These are phyloP conservation scores for Ambrosia hybrid DNA, from an alignment of 140 eudicot genomes.

Conservation along the genomic window DNA sequence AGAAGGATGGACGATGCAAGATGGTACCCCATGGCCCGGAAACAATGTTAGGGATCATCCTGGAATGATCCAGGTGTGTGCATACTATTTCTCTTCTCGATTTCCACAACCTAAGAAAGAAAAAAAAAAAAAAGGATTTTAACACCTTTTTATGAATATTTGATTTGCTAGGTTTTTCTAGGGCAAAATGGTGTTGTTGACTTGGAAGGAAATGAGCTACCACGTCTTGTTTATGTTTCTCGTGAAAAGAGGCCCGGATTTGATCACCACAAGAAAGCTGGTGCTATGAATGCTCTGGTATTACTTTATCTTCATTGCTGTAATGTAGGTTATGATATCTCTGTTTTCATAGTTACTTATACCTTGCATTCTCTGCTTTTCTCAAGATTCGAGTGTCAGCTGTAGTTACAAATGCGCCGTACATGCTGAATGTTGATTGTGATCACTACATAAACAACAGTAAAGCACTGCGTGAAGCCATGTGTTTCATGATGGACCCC, in stretches of 20 bases:
- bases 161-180: slow-evolving; percentile 59
- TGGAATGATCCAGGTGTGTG: slow-evolving; percentile 93
- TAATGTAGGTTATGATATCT: too few species aligned
- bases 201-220: slow-evolving; percentile 85
- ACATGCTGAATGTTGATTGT: slow-evolving; percentile 95
- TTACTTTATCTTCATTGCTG: slow-evolving; percentile 11
- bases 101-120: not conserved
- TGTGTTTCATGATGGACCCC: slow-evolving; percentile 99
- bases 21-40: slow-evolving; percentile 99
- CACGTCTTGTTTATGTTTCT: slow-evolving; percentile 95
- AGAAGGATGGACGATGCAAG: slow-evolving; percentile 99
- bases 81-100: not conserved
- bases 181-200: slow-evolving; percentile 89
- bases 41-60: slow-evolving; percentile 97
- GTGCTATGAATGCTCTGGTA: slow-evolving; percentile 98
- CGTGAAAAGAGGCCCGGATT: slow-evolving; percentile 99
- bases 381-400: slow-evolving; percentile 88
- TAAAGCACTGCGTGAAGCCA: slow-evolving; percentile 89
- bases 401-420: slow-evolving; percentile 92
- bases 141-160: not conserved
- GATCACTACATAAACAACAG: slow-evolving; percentile 97
- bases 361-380: not conserved
- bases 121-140: too few species aligned
- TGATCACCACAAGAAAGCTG: slow-evolving; percentile 98
- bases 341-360: too few species aligned